Evolutionary conservation across 2,329 filamentous ascomycete genomes (phyloP).

Genomic region (Xylaria multiplex): DNA sequence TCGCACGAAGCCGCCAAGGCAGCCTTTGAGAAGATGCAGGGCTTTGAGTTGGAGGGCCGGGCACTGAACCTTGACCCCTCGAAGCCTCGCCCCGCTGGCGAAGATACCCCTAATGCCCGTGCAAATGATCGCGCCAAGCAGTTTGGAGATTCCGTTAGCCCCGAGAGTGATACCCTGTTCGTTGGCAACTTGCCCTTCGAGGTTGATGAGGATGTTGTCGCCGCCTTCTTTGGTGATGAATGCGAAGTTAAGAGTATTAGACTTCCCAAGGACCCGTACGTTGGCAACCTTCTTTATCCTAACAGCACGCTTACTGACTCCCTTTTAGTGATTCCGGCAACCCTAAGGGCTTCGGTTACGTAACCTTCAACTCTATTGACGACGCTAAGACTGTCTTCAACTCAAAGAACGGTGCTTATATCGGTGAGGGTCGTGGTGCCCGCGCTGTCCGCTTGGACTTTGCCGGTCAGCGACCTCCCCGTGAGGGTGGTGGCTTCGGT

Average conservation of each 20-base stretch:
- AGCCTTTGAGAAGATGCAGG: conserved; percentile 80
- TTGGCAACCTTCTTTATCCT: conserved; percentile 35
- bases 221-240: conserved; percentile 77
- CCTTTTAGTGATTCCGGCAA: conserved; percentile 74
- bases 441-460: conserved; percentile 86
- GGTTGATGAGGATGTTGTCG: conserved; percentile 78
- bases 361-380: conserved; percentile 82
- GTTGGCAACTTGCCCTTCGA: conserved; percentile 92
- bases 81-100: conserved; percentile 69
- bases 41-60: conserved; percentile 77
- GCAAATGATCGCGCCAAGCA: conserved; percentile 71
- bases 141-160: conserved; percentile 82
- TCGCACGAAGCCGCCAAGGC: conserved; percentile 73
- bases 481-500: conserved; percentile 63
- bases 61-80: conserved; percentile 82
- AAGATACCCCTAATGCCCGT: conserved; percentile 63
- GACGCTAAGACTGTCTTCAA: conserved; percentile 82
- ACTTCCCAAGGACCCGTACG: conserved; percentile 83
- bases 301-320: conserved; percentile 45
- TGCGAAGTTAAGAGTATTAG: conserved; percentile 80
- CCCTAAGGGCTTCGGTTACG: conserved; percentile 93
- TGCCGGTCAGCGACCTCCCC: conserved; percentile 72
- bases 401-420: conserved; percentile 72
- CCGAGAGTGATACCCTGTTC: conserved; percentile 87
- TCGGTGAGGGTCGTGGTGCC: conserved; percentile 72